Percentiles rank a stretch among this genome's conserved stretches.
These are phyloP conservation scores for Brassica napus DNA, from an alignment of 345 rosid genomes.

Conservation along the genomic window DNA sequence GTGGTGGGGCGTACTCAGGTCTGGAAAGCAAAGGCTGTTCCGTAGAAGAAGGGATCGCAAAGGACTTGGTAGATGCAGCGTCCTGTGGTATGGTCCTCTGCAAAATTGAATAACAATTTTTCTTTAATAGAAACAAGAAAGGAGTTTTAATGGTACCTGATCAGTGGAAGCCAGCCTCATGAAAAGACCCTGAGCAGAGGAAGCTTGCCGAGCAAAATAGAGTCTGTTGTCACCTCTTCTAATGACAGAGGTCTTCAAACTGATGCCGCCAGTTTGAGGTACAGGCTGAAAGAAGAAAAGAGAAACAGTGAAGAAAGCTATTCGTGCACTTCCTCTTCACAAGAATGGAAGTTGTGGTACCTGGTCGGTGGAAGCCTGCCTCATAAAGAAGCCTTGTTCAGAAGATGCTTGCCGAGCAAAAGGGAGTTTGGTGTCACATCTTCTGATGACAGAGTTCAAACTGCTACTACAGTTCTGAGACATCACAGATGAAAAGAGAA, in stretches of 20 bases:
- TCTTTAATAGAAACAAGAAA: neutral
- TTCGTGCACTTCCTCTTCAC: too few species aligned
- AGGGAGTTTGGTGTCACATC: slow-evolving; percentile 56
- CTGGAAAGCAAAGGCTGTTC: neutral
- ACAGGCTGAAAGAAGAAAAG: neutral
- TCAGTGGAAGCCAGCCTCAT: slow-evolving; percentile 64
- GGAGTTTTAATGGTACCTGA: slow-evolving; percentile 42
- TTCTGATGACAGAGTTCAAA: slow-evolving; percentile 53
- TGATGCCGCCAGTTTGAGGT: slow-evolving; percentile 45
- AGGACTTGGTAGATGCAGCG: neutral
- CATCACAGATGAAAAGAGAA: neutral
- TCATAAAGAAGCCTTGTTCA: slow-evolving; percentile 72
- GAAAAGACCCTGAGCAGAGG: slow-evolving; percentile 60
- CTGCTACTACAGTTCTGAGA: slow-evolving; percentile 75
- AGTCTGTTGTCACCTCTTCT: slow-evolving; percentile 56
- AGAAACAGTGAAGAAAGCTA: neutral
- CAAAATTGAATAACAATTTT: neutral
- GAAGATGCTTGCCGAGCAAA: slow-evolving; percentile 70
- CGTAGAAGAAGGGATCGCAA: neutral
- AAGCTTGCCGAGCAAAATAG: slow-evolving; percentile 67
- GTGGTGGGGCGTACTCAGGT: neutral
- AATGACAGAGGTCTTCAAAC: slow-evolving; percentile 51
- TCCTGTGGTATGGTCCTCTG: neutral
- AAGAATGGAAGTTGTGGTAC: slow-evolving; percentile 29
- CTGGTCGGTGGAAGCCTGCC: slow-evolving; percentile 57